A percentile compares a stretch with the other conserved stretches of the same genome.
Conservation (phyloP, 495 filamentous ascomycete species). For the Neurospora sp. region DNA sequence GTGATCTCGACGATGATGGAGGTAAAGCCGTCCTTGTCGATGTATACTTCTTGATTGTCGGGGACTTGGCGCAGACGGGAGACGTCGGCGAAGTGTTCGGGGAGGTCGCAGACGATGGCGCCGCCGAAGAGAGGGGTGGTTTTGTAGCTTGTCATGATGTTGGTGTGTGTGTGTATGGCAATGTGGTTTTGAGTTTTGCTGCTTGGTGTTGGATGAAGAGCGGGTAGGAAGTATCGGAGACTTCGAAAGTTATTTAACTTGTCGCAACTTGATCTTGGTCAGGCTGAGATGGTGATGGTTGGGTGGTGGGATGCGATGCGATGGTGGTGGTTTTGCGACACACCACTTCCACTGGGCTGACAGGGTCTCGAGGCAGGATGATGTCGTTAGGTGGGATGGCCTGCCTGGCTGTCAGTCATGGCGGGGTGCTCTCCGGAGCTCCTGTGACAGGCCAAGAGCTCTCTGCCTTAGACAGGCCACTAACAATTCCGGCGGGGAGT, state of each 20-base stretch:
- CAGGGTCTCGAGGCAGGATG: not conserved
- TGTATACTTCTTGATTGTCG: slow-evolving; percentile 89
- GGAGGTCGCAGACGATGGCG: slow-evolving; percentile 63
- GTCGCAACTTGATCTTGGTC: not conserved
- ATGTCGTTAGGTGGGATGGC: not conserved
- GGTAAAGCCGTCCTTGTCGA: slow-evolving; percentile 68
- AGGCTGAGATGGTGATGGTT: not conserved
- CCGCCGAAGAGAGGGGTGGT: slow-evolving; percentile 67
- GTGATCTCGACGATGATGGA: slow-evolving; percentile 84
- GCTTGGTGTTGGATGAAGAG: not conserved
- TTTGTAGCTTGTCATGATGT: slow-evolving; percentile 36
- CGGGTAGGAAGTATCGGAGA: not conserved
- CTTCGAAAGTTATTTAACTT: not conserved
- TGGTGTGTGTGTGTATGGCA: slow-evolving; percentile 2
- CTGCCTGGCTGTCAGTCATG: not conserved
- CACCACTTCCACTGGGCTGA: not conserved
- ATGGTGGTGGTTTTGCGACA: not conserved
- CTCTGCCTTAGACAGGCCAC: not conserved
- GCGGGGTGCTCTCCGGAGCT: not conserved
- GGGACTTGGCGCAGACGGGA: slow-evolving; percentile 74
- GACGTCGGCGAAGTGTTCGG: slow-evolving; percentile 66
- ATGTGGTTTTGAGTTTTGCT: not conserved
- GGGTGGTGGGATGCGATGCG: not conserved
- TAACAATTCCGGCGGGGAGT: not conserved
- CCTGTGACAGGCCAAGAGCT: not conserved